These are phyloP conservation scores for Saccharomyces hybrid DNA, from an alignment of 1,139 yeast genomes.

Conservation along the genomic window DNA sequence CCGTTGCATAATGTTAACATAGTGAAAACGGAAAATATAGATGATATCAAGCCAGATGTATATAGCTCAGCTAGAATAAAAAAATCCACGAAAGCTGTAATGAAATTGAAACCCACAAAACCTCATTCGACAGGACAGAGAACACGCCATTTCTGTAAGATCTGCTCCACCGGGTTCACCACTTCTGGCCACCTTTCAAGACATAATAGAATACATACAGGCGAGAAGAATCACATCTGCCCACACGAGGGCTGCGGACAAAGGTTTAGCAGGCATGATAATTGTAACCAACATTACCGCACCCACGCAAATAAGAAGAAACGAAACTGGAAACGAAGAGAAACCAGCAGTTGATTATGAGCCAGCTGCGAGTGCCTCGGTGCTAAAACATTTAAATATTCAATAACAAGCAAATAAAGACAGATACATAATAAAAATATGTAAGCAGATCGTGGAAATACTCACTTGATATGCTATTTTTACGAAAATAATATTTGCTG, in stretches of 20 bases:
- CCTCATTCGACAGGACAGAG: not conserved
- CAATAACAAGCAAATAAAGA: not conserved
- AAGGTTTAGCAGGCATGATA: constrained; percentile 84
- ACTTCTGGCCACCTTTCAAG: constrained; percentile 92
- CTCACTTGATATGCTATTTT: not conserved
- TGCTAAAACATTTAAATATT: not conserved
- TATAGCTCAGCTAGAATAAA: not conserved
- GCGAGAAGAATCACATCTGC: constrained; percentile 80
- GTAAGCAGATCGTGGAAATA: not conserved
- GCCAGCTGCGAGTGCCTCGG: not conserved
- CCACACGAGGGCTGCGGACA: constrained; percentile 79
- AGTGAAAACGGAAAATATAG: not conserved
- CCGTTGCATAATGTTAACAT: not conserved
- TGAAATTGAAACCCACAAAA: not conserved
- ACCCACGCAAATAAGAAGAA: constrained; percentile 43
- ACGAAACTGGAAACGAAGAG: not conserved
- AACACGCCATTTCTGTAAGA: constrained; percentile 26
- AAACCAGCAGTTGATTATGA: not conserved
- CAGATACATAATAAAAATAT: not conserved
- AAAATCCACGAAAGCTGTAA: not conserved
- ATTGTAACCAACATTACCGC: constrained; percentile 87
- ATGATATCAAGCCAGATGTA: not conserved
- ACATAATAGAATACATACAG: constrained; percentile 84
- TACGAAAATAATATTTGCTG: not conserved
- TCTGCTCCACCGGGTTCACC: constrained; percentile 38